These are phyloP conservation scores for Boletus reticuloceps DNA, from an alignment of 768 basidiomycete species.

Conservation along the genomic window DNA sequence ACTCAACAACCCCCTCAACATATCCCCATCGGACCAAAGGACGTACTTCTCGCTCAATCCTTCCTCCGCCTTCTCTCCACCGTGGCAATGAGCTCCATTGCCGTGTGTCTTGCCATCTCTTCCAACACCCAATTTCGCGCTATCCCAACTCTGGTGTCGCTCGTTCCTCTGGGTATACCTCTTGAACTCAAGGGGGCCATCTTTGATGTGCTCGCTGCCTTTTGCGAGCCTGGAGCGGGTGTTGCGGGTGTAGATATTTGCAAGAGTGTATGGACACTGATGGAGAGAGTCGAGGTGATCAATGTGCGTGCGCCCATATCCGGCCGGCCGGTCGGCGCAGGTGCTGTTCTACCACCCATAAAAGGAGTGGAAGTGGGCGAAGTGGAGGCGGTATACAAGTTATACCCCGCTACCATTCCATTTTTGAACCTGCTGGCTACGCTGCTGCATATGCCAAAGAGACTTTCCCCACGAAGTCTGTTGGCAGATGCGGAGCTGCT, in stretches of 20 bases:
- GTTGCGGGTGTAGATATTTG: slow-evolving; percentile 54
- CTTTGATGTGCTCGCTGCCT: too few species aligned
- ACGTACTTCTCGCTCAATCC: slow-evolving; percentile 73
- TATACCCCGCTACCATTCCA: slow-evolving; percentile 88
- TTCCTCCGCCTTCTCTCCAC: slow-evolving; percentile 79
- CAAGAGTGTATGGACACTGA: slow-evolving; percentile 75
- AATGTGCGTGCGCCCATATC: slow-evolving; percentile 57
- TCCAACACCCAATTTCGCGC: slow-evolving; percentile 78
- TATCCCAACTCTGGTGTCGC: slow-evolving; percentile 66
- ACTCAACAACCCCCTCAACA: slow-evolving; percentile 41
- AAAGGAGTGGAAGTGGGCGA: slow-evolving; percentile 88
- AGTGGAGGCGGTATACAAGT: slow-evolving; percentile 71
- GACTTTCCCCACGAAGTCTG: slow-evolving; percentile 58
- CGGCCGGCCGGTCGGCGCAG: slow-evolving; percentile 27
- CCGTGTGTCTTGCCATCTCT: slow-evolving; percentile 75
- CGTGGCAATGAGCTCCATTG: slow-evolving; percentile 70
- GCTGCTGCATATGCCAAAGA: slow-evolving; percentile 80
- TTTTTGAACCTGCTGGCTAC: slow-evolving; percentile 82
- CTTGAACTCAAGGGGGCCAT: too few species aligned
- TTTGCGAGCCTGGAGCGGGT: too few species aligned
- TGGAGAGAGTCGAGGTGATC: slow-evolving; percentile 84
- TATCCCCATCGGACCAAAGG: slow-evolving; percentile 57
- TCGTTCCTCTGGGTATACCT: too few species aligned
- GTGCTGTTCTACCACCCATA: slow-evolving; percentile 44
- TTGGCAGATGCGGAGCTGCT: slow-evolving; percentile 57